These are phyloP conservation scores for Knufia fluminis DNA, from an alignment of 2,329 filamentous ascomycete genomes.

Conservation along the genomic window DNA sequence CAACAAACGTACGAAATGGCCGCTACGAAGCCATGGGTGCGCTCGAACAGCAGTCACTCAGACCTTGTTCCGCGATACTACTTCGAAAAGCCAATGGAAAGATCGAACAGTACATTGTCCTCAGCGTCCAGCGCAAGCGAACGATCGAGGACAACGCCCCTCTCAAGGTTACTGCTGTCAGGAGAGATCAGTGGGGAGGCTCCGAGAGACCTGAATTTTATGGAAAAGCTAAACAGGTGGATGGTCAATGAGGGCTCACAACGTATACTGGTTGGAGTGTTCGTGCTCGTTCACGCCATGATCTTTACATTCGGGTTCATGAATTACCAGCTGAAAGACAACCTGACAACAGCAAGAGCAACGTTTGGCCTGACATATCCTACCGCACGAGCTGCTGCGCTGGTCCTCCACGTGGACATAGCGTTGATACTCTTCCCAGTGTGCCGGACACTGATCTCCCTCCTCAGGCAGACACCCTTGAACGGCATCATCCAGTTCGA, in stretches of 20 bases:
- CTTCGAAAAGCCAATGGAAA: slow-evolving; percentile 18
- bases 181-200: slow-evolving; percentile 70
- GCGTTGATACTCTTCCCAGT: slow-evolving; percentile 63
- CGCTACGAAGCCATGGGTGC: slow-evolving; percentile 5
- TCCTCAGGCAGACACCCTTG: slow-evolving; percentile 68
- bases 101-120: slow-evolving; percentile 14
- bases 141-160: slow-evolving; percentile 69
- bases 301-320: slow-evolving; percentile 73
- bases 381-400: slow-evolving; percentile 64
- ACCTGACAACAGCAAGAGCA: slow-evolving; percentile 53
- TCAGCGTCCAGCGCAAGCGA: slow-evolving; percentile 37
- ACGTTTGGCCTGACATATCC: slow-evolving; percentile 68
- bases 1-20: neutral
- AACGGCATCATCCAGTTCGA: slow-evolving; percentile 75
- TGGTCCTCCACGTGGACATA: slow-evolving; percentile 73
- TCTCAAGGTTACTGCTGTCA: slow-evolving; percentile 73
- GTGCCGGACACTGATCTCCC: slow-evolving; percentile 73
- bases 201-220: slow-evolving; percentile 56
- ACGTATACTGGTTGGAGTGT: slow-evolving; percentile 70
- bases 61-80: slow-evolving; percentile 12
- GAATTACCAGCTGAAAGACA: slow-evolving; percentile 70
- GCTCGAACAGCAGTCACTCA: slow-evolving; percentile 4
- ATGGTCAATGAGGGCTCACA: slow-evolving; percentile 84
- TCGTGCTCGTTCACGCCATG: slow-evolving; percentile 62
- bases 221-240: slow-evolving; percentile 72